phyloP scores from a whole-genome alignment of 2,329 filamentous ascomycete species.

The Dothidotthia symphoricarpi region DNA sequence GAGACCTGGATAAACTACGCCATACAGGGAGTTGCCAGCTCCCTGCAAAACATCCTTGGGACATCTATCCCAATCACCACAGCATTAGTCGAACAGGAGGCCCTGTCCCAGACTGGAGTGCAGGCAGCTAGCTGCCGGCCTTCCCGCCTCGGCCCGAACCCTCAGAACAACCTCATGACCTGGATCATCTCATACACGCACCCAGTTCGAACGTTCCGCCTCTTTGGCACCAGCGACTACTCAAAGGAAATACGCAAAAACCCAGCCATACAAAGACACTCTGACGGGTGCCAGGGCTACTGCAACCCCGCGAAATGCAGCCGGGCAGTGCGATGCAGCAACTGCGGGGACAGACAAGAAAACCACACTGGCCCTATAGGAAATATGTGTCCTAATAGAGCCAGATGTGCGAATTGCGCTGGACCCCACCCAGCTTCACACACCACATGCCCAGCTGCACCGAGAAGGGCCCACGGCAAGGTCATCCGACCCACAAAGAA shows the following conservation, averaged over 20 bases:
- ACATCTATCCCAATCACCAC: too few species aligned
- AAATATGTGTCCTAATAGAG: not conserved
- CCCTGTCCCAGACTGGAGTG: too few species aligned
- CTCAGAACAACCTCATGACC: too few species aligned
- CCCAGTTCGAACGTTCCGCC: not conserved
- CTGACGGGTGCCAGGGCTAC: slow-evolving; percentile 1
- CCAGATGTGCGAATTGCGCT: not conserved
- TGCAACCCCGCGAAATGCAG: not conserved
- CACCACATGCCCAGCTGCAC: not conserved
- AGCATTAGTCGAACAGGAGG: too few species aligned
- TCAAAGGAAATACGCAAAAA: slow-evolving; percentile 1
- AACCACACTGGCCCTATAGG: not conserved
- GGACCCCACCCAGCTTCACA: not conserved
- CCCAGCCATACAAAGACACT: not conserved
- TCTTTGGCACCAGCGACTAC: not conserved
- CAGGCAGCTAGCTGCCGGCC: too few species aligned
- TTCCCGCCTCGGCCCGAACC: too few species aligned
- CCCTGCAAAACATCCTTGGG: not conserved
- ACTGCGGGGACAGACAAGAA: not conserved
- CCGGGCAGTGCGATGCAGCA: not conserved
- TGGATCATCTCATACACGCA: too few species aligned
- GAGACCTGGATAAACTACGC: too few species aligned
- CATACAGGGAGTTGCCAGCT: not conserved
- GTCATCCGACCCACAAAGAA: not conserved
- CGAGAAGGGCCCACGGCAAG: not conserved